Conservation (phyloP, 495 filamentous ascomycete species). For the Xylona heveae region DNA sequence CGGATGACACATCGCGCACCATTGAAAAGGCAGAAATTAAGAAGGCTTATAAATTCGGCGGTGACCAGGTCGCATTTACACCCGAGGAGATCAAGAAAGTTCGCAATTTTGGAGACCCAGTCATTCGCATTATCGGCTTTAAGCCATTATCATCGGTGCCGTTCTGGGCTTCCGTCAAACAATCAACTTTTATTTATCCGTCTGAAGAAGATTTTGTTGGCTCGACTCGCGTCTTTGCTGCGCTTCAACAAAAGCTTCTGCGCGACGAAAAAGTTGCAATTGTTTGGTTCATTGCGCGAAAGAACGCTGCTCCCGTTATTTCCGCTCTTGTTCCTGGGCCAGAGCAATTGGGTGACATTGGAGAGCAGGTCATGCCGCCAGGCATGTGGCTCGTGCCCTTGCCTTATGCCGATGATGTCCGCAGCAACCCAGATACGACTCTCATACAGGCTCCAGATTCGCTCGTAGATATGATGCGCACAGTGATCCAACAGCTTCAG, state of each 20-base stretch:
- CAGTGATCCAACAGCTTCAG: conserved; percentile 66
- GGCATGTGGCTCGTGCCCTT: conserved; percentile 80
- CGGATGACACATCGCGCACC: conserved; percentile 48
- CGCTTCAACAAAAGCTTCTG: conserved; percentile 71
- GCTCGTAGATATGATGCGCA: conserved; percentile 62
- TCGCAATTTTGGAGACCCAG: conserved; percentile 56
- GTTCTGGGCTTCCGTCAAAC: conserved; percentile 69
- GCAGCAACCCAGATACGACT: conserved; percentile 44
- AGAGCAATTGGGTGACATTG: conserved; percentile 41
- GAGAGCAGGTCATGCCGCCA: conserved; percentile 48
- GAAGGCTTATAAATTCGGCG: conserved; percentile 92
- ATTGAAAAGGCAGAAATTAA: conserved; percentile 67
- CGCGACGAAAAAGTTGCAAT: conserved; percentile 57
- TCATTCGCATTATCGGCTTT: conserved; percentile 85
- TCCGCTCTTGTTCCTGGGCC: conserved; percentile 62
- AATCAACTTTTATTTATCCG: conserved; percentile 83
- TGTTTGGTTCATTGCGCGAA: conserved; percentile 74
- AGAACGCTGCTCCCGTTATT: conserved; percentile 54
- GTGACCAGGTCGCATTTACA: conserved; percentile 69
- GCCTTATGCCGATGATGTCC: conserved; percentile 80
- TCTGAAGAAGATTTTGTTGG: conserved; percentile 79
- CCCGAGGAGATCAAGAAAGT: conserved; percentile 59
- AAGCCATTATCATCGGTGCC: conserved; percentile 57
- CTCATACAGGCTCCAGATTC: conserved; percentile 36
- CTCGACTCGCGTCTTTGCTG: conserved; percentile 79